Percentiles rank a stretch among this genome's conserved stretches.
Conservation (phyloP, 202 grass and related monocot genomes). For the Schoenoplectus tabernaemontani region DNA sequence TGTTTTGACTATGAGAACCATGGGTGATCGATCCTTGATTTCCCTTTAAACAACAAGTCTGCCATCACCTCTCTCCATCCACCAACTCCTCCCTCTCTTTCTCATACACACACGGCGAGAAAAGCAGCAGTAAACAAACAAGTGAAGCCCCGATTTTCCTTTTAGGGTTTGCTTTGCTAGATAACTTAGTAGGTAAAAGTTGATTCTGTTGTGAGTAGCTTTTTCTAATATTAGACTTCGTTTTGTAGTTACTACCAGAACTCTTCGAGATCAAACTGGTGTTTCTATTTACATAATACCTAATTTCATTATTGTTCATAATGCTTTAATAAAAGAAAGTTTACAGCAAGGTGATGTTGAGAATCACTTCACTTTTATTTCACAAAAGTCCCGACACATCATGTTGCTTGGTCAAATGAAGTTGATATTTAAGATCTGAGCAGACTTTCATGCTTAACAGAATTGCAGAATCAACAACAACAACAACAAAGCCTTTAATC, state of each 20-base stretch:
- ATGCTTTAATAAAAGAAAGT: background rate
- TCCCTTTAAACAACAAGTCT: background rate
- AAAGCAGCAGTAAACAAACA: background rate
- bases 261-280: background rate
- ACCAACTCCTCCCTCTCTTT: background rate
- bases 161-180: background rate
- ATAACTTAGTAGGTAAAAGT: conserved; percentile 5
- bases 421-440: background rate
- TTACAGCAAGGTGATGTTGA: background rate
- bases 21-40: background rate
- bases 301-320: background rate
- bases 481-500: too few relatives aligned
- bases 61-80: background rate
- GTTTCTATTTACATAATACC: background rate
- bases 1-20: background rate
- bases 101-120: background rate
- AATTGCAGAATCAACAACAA: too few relatives aligned
- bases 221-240: background rate
- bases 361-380: background rate
- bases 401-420: background rate
- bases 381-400: background rate
- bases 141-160: background rate
- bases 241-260: background rate
- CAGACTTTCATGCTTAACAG: background rate
- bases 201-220: background rate